Base-by-base conservation (phyloP, 129 eudicot species). In the Glebionis coronaria region DNA sequence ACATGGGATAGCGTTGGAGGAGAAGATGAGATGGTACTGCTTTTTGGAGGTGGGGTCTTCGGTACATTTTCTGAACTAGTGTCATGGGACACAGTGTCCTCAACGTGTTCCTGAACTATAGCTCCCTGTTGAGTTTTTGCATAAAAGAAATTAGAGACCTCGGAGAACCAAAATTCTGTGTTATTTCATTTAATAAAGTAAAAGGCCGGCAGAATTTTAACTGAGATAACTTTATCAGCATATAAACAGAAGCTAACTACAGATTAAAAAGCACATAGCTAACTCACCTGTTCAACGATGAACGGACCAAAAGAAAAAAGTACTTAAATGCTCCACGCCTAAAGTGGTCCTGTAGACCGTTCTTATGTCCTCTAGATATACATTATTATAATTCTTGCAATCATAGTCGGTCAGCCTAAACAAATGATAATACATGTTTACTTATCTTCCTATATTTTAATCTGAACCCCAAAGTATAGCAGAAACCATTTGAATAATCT, bases 11-110 rank as follows among this genome's bases (percentile, higher is more conserved):
- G 90, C 46, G 91, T 84, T 64, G 88, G 63, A 63, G 95, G 83
- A 70, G 80, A 76, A 56, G 95, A 82, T 54, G 84, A 71, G 56
- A 72, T 76, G 23, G 74, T 16, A 49, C 72, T 76, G 75, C 56
- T 67, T 80, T 87, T 94, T 62, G 97, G 80, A 40, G 97, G 84
- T 47, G 99, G 97, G 71, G 95, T 87, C 73, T 80, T 83, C 23
- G 90, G 81, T 65, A 66, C 74, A 59, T 72, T 67, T 64, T 94
- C 95, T 53, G 89, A 67, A 44, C 71, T 80, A 74, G 67, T 82
- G 61, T 89, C 99, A 66, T 84, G 97, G 14, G 81, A 71, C 28
- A 71, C 70, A 16, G 79, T 71, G 59, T 89, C 99, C 71, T 83
- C 95, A 12, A 45, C 78, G 74, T 82, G 96, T 63, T 90, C 99